Base-by-base conservation (phyloP, 106 monocot species). In the Gastrodia elata region DNA sequence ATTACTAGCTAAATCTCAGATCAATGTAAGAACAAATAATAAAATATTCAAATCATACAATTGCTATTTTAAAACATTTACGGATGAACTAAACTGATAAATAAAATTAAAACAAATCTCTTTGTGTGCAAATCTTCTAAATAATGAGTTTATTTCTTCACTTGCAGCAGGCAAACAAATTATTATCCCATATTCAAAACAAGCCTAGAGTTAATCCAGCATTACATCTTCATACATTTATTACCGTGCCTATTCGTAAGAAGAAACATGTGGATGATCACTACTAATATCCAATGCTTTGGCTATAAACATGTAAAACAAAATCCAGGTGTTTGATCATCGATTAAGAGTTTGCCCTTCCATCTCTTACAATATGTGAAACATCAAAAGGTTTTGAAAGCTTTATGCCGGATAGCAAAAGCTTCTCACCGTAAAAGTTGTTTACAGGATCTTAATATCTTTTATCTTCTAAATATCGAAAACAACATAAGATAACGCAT, bases 401-500 rank as follows among this genome's bases (percentile, higher is more conserved):
- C 9, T 59, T 59, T 4, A 59, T 0, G 59, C 20, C 6, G 26
- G 26, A 15, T 18, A 35, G 7, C 27, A 65, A 36, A 35, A 35
- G 36, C 34, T 33, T 7, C 65, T 35, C 32, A 65, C 1, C 33
- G 5, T 36, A 65, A 65, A 35, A 16, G 14, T 16, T 20, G 4
- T 59, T 35, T 35, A 65, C 15, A 65, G 36, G 34, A 65, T 36
- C 65, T 65, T 18, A 59, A 59, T 59, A 25, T 27, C 25, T 28
- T 9, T 27, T 59, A 59, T 9, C 25, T 2, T 65, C 65, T 36
- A 35, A 25, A 36, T 11, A 35, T 36, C 18, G 64, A 64, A 34
- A 35, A 59, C 59, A 30, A 9, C 59, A 59, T 59, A 59, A 27
- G 15, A 35, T 18, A 38, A 79, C n/a, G 56, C 39, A 71, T 74